A percentile compares a stretch with the other conserved stretches of the same genome.
These are phyloP conservation scores for Neonectria magnoliae DNA, from an alignment of 2,329 filamentous ascomycete genomes.

Conservation along the genomic window DNA sequence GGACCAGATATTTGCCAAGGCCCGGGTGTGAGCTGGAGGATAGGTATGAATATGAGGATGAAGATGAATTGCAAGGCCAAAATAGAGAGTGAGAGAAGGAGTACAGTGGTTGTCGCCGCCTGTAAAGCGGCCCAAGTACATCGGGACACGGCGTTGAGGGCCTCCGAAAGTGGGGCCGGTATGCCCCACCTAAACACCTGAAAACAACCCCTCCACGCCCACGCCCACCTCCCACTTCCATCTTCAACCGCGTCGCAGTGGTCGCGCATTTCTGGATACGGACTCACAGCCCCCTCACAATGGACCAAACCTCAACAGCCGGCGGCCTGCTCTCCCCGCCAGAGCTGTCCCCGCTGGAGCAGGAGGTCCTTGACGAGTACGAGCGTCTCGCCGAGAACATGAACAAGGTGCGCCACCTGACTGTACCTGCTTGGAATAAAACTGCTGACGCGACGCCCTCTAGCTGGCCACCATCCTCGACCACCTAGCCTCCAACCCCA, in stretches of 20 bases:
- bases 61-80: neutral
- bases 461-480: constrained; percentile 70
- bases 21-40: neutral
- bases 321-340: constrained; percentile 53
- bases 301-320: constrained; percentile 37
- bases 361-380: constrained; percentile 96
- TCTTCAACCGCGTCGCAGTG: neutral
- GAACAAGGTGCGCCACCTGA: constrained; percentile 73
- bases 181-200: neutral
- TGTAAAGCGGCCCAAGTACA: too few relatives aligned
- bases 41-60: too few relatives aligned
- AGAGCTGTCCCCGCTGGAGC: constrained; percentile 82
- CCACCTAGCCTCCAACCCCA: constrained; percentile 74
- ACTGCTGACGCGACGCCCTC: constrained; percentile 6
- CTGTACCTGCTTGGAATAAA: neutral
- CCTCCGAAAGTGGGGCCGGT: constrained; percentile 10
- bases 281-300: constrained; percentile 1
- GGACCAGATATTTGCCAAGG: constrained; percentile 10
- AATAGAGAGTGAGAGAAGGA: too few relatives aligned
- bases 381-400: constrained; percentile 87
- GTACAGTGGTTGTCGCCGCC: too few relatives aligned
- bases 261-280: neutral
- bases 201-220: constrained; percentile 18
- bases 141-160: neutral
- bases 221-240: neutral